Evolutionary conservation across 805 yeast species (phyloP), one percentile per base, ranked within the genome.

Genomic region (Sugiyamaella valdiviana): DNA sequence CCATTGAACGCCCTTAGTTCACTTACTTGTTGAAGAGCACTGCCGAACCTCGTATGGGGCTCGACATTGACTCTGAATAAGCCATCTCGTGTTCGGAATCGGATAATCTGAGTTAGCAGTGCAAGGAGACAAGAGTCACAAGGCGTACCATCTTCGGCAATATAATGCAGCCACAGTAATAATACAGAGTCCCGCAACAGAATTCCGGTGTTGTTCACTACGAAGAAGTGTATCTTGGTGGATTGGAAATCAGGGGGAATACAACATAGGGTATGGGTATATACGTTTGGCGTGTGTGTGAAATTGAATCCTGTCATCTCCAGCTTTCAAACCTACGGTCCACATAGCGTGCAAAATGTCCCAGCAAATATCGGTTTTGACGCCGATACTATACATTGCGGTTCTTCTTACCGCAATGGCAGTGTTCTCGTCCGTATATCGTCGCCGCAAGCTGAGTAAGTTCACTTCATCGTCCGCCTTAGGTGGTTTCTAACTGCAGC

Each of bases 1-100:
- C 32, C 2, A 26, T 26, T 26, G 3, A 6, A 12, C 32, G 9
- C 32, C 14, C 3, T 10, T 3, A 4, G 6, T 26, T n/a, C n/a
- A 26, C 32, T 26, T 26, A 42, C 29, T 43, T 47, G 47, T 19
- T 42, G 21, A 20, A 37, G 45, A 17, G 46, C 44, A 36, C 44
- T 40, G 16, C 40, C 46, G 12, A 32, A 38, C 20, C 37, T 16
- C 22, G 48, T 44, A 37, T 21, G 21, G 10, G 47, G 66, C 21
- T 78, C 78, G 23, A 77, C 78, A 21, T 69, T 63, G 32, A 85
- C 75, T 47, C 98, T 76, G 62, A 78, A 79, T 77, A 80, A 83
- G 6, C 98, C 98, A 56, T 85, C 85, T 59, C 79, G 86, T 23
- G 93, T 74, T 60, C 96, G 76, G 66, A 93, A 87, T 60, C 99